Evolutionary conservation across 139 green algal species (phyloP).

Genomic region (Closterium sp.): DNA sequence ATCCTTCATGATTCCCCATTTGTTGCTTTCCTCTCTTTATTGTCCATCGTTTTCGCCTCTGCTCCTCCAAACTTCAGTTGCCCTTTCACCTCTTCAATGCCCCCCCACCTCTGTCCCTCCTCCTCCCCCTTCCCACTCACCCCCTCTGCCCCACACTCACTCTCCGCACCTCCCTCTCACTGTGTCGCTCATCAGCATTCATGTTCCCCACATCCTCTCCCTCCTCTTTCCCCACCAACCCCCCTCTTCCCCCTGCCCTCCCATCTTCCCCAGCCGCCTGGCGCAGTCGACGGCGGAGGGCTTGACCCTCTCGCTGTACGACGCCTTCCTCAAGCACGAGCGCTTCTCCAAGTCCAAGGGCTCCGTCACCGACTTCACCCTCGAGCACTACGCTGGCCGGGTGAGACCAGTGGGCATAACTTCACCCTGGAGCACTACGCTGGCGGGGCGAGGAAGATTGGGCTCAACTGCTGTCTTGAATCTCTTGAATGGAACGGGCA

Average conservation of each 20-base stretch:
- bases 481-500: no score
- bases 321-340: conserved; percentile 9
- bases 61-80: background rate
- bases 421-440: conserved; percentile 42
- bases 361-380: conserved; percentile 29
- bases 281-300: conserved; percentile 10
- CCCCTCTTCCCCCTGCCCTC: no score
- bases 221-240: background rate
- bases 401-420: conserved; percentile 31
- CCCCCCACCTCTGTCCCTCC: background rate
- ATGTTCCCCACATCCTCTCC: background rate
- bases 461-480: background rate
- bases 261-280: conserved; percentile 7
- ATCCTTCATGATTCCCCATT: background rate
- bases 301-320: conserved; percentile 19
- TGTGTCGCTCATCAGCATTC: background rate
- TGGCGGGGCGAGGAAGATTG: conserved; percentile 32
- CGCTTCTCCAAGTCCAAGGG: conserved; percentile 38
- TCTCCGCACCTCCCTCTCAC: no score
- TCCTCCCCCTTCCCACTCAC: background rate
- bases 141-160: background rate
- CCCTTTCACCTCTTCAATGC: background rate
- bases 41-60: background rate
- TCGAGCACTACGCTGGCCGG: conserved; percentile 43
- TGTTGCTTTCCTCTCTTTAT: background rate